Percentiles rank a stretch among this genome's conserved stretches.
phyloP scores from a whole-genome alignment of 805 yeast genomes.

The Nakazawaea holstii region DNA sequence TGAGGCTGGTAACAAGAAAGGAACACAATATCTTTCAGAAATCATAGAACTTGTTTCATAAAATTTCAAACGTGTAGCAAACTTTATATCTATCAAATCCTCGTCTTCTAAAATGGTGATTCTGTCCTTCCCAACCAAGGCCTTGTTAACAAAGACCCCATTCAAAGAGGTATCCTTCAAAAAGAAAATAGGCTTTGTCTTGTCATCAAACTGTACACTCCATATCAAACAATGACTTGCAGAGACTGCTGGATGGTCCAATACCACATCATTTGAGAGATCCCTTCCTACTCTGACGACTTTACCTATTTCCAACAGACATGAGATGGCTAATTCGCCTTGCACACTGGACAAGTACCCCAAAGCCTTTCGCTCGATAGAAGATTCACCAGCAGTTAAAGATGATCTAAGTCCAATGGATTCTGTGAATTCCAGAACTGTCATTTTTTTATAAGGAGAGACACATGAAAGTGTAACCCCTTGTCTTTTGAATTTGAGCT shows the following conservation, averaged over 20 bases:
- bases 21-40: constrained; percentile 8
- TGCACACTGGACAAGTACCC: neutral
- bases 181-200: constrained; percentile 40
- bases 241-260: constrained; percentile 36
- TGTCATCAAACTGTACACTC: constrained; percentile 44
- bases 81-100: constrained; percentile 34
- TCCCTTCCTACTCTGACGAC: constrained; percentile 40
- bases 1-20: constrained; percentile 18
- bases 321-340: neutral
- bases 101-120: constrained; percentile 29
- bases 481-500: no score
- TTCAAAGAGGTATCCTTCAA: constrained; percentile 46
- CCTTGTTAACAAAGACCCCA: constrained; percentile 43
- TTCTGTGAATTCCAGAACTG: neutral
- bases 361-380: neutral
- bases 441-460: neutral
- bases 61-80: constrained; percentile 18
- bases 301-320: constrained; percentile 20
- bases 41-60: constrained; percentile 3
- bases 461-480: no score
- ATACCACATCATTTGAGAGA: constrained; percentile 23
- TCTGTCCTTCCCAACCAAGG: constrained; percentile 23
- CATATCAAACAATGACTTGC: constrained; percentile 42
- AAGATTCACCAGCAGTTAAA: neutral
- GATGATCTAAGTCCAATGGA: no score